phyloP scores from a whole-genome alignment of 148 eudicot species.

The Drosera capensis region DNA sequence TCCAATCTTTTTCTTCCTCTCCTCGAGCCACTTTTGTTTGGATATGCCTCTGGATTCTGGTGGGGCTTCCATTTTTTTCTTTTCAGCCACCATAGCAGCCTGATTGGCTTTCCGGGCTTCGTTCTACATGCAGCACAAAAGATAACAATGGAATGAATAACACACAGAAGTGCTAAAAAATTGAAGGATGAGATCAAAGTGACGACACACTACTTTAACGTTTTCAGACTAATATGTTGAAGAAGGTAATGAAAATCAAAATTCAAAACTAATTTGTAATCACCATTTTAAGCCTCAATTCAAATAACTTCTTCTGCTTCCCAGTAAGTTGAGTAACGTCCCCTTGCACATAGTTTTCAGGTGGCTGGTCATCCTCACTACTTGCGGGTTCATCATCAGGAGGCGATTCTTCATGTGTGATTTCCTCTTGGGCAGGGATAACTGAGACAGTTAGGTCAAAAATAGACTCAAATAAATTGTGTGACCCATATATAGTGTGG shows the following conservation, averaged over 20 bases:
- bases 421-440: constrained; percentile 19
- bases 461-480: too few species aligned
- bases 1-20: constrained; percentile 93
- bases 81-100: constrained; percentile 70
- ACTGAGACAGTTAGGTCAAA: constrained; percentile 13
- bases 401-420: constrained; percentile 20
- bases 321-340: constrained; percentile 57
- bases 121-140: constrained; percentile 39
- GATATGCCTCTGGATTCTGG: constrained; percentile 82
- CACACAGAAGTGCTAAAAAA: neutral
- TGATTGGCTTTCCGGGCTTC: constrained; percentile 83
- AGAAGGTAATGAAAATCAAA: neutral
- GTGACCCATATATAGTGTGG: too few species aligned
- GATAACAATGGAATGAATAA: too few species aligned
- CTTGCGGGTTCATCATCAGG: constrained; percentile 21
- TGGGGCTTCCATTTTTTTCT: constrained; percentile 66
- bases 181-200: neutral
- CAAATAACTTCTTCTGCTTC: constrained; percentile 67
- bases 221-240: too few species aligned
- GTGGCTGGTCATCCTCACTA: constrained; percentile 20
- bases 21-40: constrained; percentile 93
- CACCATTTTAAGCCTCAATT: constrained; percentile 82
- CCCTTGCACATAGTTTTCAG: constrained; percentile 18
- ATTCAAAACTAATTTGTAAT: neutral
- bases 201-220: too few species aligned